Conservation (phyloP, 106 monocot genomes). For the Dendrobium nobile region DNA sequence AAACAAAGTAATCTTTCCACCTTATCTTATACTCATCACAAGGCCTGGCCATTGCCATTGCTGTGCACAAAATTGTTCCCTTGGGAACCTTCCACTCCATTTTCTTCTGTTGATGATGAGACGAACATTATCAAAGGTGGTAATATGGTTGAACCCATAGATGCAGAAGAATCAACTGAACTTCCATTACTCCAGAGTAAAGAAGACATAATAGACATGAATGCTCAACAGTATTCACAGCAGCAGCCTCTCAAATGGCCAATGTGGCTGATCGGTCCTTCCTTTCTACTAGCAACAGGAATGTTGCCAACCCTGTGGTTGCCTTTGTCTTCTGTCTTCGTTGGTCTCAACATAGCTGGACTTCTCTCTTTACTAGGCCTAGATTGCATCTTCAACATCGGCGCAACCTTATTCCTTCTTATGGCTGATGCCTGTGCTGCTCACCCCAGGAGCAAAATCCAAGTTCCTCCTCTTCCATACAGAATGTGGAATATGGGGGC, state of each 20-base stretch:
- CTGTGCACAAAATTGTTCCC: constrained; percentile 37
- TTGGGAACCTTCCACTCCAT: constrained; percentile 53
- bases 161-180: constrained; percentile 32
- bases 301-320: constrained; percentile 83
- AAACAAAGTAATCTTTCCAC: neutral
- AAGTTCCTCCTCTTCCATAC: constrained; percentile 53
- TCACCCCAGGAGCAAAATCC: constrained; percentile 20
- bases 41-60: constrained; percentile 10
- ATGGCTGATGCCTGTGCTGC: constrained; percentile 93
- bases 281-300: constrained; percentile 63
- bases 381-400: constrained; percentile 93
- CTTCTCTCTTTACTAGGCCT: constrained; percentile 83
- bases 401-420: constrained; percentile 81
- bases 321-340: constrained; percentile 73
- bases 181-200: constrained; percentile 34
- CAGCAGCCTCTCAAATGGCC: constrained; percentile 61
- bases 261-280: constrained; percentile 84
- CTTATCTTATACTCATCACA: neutral
- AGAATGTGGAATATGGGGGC: constrained; percentile 75
- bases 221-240: constrained; percentile 10
- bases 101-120: constrained; percentile 22
- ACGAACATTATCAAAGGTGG: constrained; percentile 33
- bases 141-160: constrained; percentile 45
- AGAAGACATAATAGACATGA: constrained; percentile 34
- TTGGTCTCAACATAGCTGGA: constrained; percentile 67